phyloP scores from a whole-genome alignment of 2,329 filamentous ascomycete genomes.

The Penicillium nordicum region DNA sequence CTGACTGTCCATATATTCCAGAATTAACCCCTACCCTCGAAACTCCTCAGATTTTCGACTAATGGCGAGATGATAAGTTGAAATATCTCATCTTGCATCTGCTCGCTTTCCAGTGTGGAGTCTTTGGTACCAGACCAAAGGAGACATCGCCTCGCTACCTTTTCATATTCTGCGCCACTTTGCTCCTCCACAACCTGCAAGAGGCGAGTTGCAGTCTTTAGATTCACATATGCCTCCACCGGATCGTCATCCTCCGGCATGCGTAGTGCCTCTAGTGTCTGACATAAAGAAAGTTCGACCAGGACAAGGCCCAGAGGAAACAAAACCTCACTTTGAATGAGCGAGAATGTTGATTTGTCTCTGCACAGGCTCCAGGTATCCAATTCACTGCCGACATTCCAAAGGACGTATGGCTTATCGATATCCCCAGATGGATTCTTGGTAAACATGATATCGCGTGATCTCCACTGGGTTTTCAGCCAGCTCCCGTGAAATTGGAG shows the following conservation, averaged over 20 bases:
- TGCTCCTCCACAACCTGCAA: background rate
- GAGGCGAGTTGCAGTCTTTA: background rate
- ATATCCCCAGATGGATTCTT: background rate
- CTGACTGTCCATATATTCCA: no score
- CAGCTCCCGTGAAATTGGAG: background rate
- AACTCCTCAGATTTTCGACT: background rate
- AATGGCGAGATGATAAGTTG: background rate
- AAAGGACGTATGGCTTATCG: background rate
- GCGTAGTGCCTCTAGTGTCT: background rate
- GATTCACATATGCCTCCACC: background rate
- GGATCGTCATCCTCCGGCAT: background rate
- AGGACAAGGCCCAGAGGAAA: background rate
- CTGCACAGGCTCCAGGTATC: background rate
- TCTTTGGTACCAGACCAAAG: background rate
- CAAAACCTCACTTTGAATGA: background rate
- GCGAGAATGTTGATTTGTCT: background rate
- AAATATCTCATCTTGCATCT: background rate
- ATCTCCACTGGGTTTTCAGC: background rate
- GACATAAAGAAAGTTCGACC: background rate
- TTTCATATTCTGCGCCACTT: background rate
- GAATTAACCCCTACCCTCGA: background rate
- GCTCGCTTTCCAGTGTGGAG: background rate
- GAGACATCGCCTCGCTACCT: background rate
- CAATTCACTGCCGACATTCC: background rate
- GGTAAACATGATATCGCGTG: background rate